These are phyloP conservation scores for Pinus albicaulis DNA, from an alignment of 75 land plant genomes.

Conservation along the genomic window DNA sequence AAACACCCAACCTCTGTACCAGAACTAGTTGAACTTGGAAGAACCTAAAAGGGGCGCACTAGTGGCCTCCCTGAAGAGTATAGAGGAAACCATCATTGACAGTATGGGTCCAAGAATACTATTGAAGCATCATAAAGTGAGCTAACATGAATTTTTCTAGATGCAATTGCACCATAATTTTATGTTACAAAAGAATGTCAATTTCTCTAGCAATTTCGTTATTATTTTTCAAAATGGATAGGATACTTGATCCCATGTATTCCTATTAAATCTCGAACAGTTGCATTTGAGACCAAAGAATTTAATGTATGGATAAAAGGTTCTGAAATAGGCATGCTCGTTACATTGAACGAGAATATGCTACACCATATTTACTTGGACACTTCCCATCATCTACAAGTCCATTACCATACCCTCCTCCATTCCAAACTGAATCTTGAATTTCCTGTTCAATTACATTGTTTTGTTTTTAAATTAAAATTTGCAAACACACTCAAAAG, in stretches of 20 bases:
- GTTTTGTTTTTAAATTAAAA: slow-evolving; percentile 12
- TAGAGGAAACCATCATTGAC: background rate
- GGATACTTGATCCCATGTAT: slow-evolving; percentile 3
- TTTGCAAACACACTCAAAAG: slow-evolving; percentile 29
- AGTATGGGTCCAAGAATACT: background rate
- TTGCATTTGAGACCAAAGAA: background rate
- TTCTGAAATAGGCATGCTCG: slow-evolving; percentile 3
- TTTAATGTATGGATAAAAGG: slow-evolving; percentile 14
- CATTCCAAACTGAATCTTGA: slow-evolving; percentile 2
- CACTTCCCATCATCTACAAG: background rate
- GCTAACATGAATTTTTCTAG: background rate
- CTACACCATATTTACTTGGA: slow-evolving; percentile 1
- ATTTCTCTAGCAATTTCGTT: slow-evolving; percentile 7
- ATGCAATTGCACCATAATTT: background rate
- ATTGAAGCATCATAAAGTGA: background rate
- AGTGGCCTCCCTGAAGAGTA: background rate
- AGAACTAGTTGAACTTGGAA: slow-evolving; percentile 11
- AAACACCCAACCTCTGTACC: slow-evolving; percentile 9
- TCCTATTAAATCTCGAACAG: background rate
- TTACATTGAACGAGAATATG: background rate
- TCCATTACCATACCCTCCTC: slow-evolving; percentile 7
- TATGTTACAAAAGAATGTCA: slow-evolving; percentile 5
- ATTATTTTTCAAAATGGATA: background rate
- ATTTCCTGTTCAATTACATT: background rate
- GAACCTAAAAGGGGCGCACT: slow-evolving; percentile 8